phyloP scores from a whole-genome alignment of 106 monocot species.

The Dioscorea zingiberensis region DNA sequence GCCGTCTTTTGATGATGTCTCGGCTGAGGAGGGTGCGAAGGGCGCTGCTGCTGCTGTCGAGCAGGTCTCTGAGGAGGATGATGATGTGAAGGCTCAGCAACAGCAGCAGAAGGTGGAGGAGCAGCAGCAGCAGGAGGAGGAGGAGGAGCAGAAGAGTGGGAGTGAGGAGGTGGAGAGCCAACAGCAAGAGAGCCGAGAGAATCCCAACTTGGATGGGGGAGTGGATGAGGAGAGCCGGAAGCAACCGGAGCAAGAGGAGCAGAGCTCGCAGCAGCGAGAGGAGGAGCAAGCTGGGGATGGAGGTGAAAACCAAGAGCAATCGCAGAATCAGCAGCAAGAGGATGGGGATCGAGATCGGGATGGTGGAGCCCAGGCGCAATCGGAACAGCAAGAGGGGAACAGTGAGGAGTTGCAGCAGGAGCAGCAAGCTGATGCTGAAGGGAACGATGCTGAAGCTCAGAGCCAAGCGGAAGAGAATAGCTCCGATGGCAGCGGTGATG shows the following conservation, averaged over 20 bases:
- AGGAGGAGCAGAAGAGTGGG: not conserved
- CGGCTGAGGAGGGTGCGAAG: slow-evolving; percentile 8
- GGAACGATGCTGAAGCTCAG: not conserved
- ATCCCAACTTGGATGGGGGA: too few relatives aligned
- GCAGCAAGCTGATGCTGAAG: not conserved
- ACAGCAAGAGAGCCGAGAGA: not conserved
- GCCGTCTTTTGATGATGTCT: not conserved
- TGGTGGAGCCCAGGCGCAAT: not conserved
- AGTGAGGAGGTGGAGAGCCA: not conserved
- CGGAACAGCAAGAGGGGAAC: not conserved
- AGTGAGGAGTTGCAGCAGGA: not conserved
- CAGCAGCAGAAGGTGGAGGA: slow-evolving; percentile 7
- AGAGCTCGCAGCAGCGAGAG: not conserved
- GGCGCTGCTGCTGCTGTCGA: not conserved
- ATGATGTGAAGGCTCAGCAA: slow-evolving; percentile 2
- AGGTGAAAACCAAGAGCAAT: slow-evolving; percentile 2
- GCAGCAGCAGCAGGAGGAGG: not conserved
- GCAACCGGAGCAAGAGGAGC: not conserved
- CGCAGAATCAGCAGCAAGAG: slow-evolving; percentile 14
- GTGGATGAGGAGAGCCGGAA: not conserved
- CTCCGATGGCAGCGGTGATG: not conserved
- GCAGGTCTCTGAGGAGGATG: slow-evolving; percentile 3
- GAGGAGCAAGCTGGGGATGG: not conserved
- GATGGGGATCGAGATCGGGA: not conserved
- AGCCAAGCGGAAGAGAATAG: slow-evolving; percentile 3